phyloP scores from a whole-genome alignment of 2,329 filamentous ascomycete genomes.

The Fusarium avenaceum region DNA sequence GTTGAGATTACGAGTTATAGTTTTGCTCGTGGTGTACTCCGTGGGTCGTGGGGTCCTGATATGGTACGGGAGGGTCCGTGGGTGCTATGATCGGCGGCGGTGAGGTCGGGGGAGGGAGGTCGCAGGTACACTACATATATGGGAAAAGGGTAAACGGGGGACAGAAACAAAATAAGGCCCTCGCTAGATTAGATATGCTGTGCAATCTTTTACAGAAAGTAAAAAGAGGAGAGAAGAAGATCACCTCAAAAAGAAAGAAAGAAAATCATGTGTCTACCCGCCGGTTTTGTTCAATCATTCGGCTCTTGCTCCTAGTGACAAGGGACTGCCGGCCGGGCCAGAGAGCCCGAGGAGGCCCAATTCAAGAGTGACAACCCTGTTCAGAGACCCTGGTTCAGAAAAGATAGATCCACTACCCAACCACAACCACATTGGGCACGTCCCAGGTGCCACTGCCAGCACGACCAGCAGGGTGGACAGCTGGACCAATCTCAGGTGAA shows the following conservation, averaged over 20 bases:
- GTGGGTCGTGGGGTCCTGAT: constrained; percentile 24
- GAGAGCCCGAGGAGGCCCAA: constrained; percentile 47
- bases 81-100: constrained; percentile 34
- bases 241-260: constrained; percentile 16
- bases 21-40: constrained; percentile 24
- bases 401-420: constrained; percentile 45
- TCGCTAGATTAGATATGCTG: constrained; percentile 20
- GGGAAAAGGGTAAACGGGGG: constrained; percentile 3
- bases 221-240: constrained; percentile 23
- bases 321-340: constrained; percentile 32
- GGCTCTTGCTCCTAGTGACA: constrained; percentile 20
- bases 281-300: constrained; percentile 32
- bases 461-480: constrained; percentile 22
- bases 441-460: constrained; percentile 17
- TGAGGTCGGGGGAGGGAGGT: constrained; percentile 21
- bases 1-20: constrained; percentile 12
- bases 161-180: constrained; percentile 14
- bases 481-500: constrained; percentile 34
- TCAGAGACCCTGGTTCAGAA: constrained; percentile 36
- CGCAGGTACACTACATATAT: constrained; percentile 38
- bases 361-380: constrained; percentile 41
- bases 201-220: constrained; percentile 24
- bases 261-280: constrained; percentile 14
- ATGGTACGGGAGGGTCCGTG: constrained; percentile 14
- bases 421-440: constrained; percentile 43